Evolutionary conservation across 2,329 filamentous ascomycete genomes (phyloP), one percentile per base, ranked within the genome.

Genomic region (Metarhizium robertsii): DNA sequence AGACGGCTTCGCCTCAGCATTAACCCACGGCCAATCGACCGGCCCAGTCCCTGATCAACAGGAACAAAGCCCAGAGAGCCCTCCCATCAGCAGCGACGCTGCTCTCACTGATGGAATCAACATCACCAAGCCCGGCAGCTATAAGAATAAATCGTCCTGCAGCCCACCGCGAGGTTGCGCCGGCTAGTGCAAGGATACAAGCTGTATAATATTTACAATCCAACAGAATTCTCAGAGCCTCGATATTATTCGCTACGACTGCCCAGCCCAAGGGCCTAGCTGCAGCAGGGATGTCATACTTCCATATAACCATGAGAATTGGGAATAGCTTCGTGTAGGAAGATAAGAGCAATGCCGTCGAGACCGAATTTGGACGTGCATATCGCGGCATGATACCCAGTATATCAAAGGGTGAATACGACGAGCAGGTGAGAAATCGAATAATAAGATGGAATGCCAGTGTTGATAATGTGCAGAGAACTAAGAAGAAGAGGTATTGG

Each of bases 301-400:
- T 87, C 94, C 94, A 99, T 53, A 99, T 92, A 29, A 97, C 91
- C 73, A 97, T 88, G 54, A 97, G 78, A 46, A 99, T 95, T 0
- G 94, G 94, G 67, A 97, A 97, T 2, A 99, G 79, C 69, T 97
- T 97, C 16, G 92, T 96, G 63, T 87, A 92, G 11, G 81, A 87
- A 13, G 82, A 87, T 4, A 94, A 88, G 18, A 94, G 79, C 25
- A 94, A 78, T 1, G 89, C 88, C 1, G 89, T 94, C 47, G 81
- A 87, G 47, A 94, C 83, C 1, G 86, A 86, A 64, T 92, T 94
- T 6, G 90, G 88, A n/a, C 87, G 84, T 5, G 80, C 72, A 66
- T 88, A 90, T 51, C 79, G 76, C 13, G 83, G 84, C 25, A 90
- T 76, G 6, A 34, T 34, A 7, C 86, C 65, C 29, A 79, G 65